Conservation (phyloP, 2,329 filamentous ascomycete species). For the Exophiala viscosa region DNA sequence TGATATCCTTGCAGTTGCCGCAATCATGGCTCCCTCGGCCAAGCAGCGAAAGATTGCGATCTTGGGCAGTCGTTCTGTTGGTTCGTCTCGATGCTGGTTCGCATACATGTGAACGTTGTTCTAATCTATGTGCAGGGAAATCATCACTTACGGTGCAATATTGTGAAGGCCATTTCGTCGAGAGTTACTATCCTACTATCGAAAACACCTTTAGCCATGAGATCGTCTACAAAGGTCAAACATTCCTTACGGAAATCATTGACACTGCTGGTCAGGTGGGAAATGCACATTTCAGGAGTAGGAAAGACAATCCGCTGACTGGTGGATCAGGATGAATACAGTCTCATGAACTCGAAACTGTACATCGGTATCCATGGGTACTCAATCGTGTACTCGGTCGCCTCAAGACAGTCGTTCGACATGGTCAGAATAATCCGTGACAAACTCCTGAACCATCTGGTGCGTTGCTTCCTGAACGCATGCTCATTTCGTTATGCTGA, state of each 20-base stretch:
- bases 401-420: conserved; percentile 88
- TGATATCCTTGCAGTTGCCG: not conserved
- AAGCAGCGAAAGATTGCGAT: conserved; percentile 96
- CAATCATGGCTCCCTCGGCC: conserved; percentile 61
- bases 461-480: conserved; percentile 38
- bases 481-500: not conserved
- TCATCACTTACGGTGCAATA: conserved; percentile 95
- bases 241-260: conserved; percentile 94
- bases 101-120: not conserved
- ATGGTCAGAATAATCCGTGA: conserved; percentile 95
- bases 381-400: conserved; percentile 97
- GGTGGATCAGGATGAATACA: conserved; percentile 79
- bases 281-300: conserved; percentile 23
- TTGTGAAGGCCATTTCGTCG: conserved; percentile 96
- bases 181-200: conserved; percentile 98
- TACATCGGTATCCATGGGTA: conserved; percentile 99
- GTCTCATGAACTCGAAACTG: conserved; percentile 90
- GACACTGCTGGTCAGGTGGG: conserved; percentile 88
- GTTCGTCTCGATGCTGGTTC: conserved; percentile 47
- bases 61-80: conserved; percentile 88
- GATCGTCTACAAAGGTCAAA: conserved; percentile 87
- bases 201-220: conserved; percentile 98
- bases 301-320: conserved; percentile 3
- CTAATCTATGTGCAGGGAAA: conserved; percentile 63
- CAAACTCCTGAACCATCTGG: conserved; percentile 94